phyloP scores from a whole-genome alignment of 225 moss, liverwort and hornwort species.

The Rhytidiadelphus loreus region DNA sequence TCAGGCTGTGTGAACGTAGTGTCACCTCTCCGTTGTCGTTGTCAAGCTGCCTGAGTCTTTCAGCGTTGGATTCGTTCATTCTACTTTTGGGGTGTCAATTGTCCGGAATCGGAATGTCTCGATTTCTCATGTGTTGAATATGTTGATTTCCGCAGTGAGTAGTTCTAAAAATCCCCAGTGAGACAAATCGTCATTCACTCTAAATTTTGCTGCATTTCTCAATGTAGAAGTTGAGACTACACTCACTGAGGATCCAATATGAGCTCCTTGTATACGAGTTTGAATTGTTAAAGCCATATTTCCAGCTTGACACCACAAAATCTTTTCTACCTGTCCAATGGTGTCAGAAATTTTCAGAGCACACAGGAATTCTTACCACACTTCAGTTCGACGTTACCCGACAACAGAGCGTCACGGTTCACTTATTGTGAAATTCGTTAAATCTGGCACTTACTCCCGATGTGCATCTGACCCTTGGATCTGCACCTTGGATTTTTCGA shows the following conservation, averaged over 20 bases:
- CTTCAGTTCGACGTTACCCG: too few relatives aligned
- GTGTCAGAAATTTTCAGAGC: background rate
- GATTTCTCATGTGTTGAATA: background rate
- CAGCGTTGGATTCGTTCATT: background rate
- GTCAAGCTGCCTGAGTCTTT: background rate
- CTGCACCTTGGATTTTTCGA: background rate
- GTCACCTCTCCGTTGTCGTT: background rate
- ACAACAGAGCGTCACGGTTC: too few relatives aligned
- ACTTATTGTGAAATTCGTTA: background rate
- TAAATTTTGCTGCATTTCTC: background rate
- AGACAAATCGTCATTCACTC: background rate
- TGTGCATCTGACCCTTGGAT: too few relatives aligned
- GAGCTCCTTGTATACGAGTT: background rate
- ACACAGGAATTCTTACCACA: background rate
- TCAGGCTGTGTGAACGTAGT: too few relatives aligned
- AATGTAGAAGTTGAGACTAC: background rate
- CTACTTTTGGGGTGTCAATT: background rate
- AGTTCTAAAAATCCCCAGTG: too few relatives aligned
- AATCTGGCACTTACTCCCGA: background rate
- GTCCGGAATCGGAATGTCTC: background rate
- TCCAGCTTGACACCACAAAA: background rate
- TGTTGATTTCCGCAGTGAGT: background rate
- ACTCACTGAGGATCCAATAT: background rate
- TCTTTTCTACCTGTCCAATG: background rate
- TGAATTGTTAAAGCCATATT: background rate